Percentiles rank a stretch among this genome's conserved stretches.
phyloP scores from a whole-genome alignment of 345 rosid species.

The Populus simonii region DNA sequence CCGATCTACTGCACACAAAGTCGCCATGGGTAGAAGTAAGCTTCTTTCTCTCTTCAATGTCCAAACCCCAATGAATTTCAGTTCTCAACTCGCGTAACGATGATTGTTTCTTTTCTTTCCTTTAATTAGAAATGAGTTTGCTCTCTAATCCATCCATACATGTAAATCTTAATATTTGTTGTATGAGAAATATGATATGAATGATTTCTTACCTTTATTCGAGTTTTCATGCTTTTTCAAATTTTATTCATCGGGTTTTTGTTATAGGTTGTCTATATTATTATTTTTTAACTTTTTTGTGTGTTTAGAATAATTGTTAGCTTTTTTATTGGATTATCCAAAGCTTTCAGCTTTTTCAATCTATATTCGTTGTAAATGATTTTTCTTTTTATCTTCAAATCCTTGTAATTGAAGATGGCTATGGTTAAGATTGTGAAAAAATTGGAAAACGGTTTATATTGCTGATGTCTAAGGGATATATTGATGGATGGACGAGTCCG shows the following conservation, averaged over 20 bases:
- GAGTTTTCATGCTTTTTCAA: too few relatives aligned
- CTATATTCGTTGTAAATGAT: neutral
- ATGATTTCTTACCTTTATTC: too few relatives aligned
- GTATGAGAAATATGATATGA: too few relatives aligned
- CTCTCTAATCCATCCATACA: neutral
- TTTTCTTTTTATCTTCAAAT: neutral
- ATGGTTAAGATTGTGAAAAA: neutral
- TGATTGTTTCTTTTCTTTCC: neutral
- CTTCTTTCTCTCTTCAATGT: neutral
- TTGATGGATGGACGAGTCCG: neutral
- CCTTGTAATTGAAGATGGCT: neutral
- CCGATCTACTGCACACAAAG: neutral
- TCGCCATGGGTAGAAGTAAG: constrained; percentile 62
- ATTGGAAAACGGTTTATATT: too few relatives aligned
- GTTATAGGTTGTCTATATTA: too few relatives aligned
- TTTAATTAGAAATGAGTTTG: neutral
- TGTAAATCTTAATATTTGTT: neutral
- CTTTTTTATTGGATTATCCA: neutral
- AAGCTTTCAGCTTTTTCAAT: neutral
- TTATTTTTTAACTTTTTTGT: neutral
- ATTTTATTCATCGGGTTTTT: too few relatives aligned
- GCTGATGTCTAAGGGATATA: too few relatives aligned
- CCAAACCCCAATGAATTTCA: too few relatives aligned
- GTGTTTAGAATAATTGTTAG: neutral
- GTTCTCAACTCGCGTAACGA: too few relatives aligned